Evolutionary conservation across 169 alveolate genomes (phyloP).

Genomic region (Eimeria zaria): DNA sequence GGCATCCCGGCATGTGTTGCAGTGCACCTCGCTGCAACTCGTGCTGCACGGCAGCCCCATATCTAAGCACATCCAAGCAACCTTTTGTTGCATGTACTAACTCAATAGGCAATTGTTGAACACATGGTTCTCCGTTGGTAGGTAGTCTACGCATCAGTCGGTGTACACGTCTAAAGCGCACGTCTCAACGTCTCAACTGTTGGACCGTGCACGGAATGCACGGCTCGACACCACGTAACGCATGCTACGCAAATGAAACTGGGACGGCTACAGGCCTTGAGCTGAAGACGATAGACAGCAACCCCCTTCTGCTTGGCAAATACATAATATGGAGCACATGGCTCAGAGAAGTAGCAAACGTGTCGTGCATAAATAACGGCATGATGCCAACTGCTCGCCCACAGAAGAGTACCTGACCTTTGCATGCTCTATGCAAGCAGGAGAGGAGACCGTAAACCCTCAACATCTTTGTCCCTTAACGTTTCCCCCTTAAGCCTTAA

Average conservation of each 20-base stretch:
- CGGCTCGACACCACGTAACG: no score
- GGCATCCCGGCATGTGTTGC: no score
- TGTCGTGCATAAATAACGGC: background rate
- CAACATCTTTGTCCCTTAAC: background rate
- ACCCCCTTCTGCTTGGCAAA: background rate
- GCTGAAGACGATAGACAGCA: background rate
- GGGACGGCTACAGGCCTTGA: background rate
- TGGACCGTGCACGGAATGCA: no score
- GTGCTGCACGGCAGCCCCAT: no score
- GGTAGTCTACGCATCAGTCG: no score
- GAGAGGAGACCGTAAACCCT: background rate
- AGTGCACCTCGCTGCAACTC: no score
- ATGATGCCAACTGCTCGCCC: background rate
- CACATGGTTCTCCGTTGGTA: no score
- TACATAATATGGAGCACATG: background rate
- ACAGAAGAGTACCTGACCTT: background rate
- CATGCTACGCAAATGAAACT: background rate
- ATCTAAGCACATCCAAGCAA: no score
- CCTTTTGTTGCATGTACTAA: no score
- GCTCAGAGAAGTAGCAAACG: background rate
- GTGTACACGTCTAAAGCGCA: no score
- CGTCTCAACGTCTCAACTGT: no score
- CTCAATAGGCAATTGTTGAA: no score
- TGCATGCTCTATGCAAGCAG: background rate
- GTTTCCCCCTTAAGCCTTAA: background rate